A percentile compares a stretch with the other conserved stretches of the same genome.
Evolutionary conservation across 2,329 filamentous ascomycete genomes (phyloP).

Genomic region (Hysterium pulicare): DNA sequence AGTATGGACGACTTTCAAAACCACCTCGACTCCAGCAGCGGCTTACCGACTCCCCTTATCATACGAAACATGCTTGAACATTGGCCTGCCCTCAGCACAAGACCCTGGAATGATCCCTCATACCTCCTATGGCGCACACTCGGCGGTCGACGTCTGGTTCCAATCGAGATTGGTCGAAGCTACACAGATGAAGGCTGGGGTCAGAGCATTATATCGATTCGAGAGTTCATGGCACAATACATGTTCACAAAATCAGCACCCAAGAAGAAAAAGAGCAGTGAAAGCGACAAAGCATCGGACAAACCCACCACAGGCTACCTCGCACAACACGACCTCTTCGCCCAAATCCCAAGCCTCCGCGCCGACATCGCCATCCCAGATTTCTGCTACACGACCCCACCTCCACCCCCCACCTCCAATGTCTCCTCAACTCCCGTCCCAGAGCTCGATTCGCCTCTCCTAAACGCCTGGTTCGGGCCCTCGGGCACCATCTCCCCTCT

Average conservation of each 20-base stretch:
- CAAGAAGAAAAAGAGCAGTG: neutral
- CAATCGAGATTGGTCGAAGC: constrained; percentile 79
- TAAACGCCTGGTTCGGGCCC: constrained; percentile 94
- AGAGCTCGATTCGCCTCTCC: constrained; percentile 55
- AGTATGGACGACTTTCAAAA: constrained; percentile 28
- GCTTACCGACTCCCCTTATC: constrained; percentile 56
- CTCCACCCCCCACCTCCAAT: constrained; percentile 32
- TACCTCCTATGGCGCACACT: constrained; percentile 77
- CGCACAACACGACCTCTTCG: constrained; percentile 84
- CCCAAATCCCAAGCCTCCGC: constrained; percentile 73
- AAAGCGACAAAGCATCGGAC: neutral
- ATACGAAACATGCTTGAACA: constrained; percentile 62
- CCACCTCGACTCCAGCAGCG: constrained; percentile 12
- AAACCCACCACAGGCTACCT: constrained; percentile 65
- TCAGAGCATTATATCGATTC: constrained; percentile 74
- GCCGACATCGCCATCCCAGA: constrained; percentile 78
- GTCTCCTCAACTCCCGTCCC: constrained; percentile 11
- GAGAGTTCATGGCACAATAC: constrained; percentile 63
- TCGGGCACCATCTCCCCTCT: constrained; percentile 83
- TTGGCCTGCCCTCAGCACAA: constrained; percentile 74
- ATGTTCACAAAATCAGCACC: constrained; percentile 40
- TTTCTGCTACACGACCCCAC: constrained; percentile 73
- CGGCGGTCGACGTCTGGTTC: constrained; percentile 73
- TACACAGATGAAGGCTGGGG: constrained; percentile 86
- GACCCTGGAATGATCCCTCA: constrained; percentile 67